phyloP scores from a whole-genome alignment of 1,139 yeast species.

The Yamadazyma sp. region DNA sequence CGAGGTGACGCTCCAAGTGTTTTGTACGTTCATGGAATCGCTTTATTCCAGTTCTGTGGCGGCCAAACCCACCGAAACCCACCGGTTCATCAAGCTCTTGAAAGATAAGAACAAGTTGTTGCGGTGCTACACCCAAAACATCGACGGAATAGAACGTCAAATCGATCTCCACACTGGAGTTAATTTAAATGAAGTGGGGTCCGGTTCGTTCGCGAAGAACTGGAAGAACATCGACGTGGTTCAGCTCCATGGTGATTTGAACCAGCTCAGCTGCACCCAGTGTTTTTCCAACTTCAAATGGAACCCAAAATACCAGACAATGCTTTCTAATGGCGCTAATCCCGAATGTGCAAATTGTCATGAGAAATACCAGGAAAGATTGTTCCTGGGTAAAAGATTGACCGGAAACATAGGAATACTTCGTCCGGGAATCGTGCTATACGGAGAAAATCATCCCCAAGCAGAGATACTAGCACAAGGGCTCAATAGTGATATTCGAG shows the following conservation, averaged over 20 bases:
- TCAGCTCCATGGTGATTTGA: constrained; percentile 88
- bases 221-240: constrained; percentile 77
- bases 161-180: constrained; percentile 48
- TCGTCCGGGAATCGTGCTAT: constrained; percentile 73
- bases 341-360: constrained; percentile 67
- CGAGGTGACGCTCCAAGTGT: constrained; percentile 59
- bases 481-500: constrained; percentile 51
- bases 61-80: constrained; percentile 85
- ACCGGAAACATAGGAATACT: constrained; percentile 61
- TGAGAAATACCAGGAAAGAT: constrained; percentile 51
- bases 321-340: constrained; percentile 51
- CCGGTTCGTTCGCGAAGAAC: constrained; percentile 26
- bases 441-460: constrained; percentile 79
- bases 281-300: constrained; percentile 65
- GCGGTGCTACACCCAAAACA: constrained; percentile 83
- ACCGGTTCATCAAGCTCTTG: constrained; percentile 66
- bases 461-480: constrained; percentile 65
- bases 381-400: constrained; percentile 60
- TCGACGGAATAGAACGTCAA: constrained; percentile 47
- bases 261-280: constrained; percentile 67
- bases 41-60: constrained; percentile 59
- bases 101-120: constrained; percentile 67
- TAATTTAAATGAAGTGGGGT: constrained; percentile 29
- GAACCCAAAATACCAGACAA: constrained; percentile 49
- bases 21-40: constrained; percentile 80